Evolutionary conservation across 2,329 filamentous ascomycete genomes (phyloP).

Genomic region (Paracamarosporium sp.): DNA sequence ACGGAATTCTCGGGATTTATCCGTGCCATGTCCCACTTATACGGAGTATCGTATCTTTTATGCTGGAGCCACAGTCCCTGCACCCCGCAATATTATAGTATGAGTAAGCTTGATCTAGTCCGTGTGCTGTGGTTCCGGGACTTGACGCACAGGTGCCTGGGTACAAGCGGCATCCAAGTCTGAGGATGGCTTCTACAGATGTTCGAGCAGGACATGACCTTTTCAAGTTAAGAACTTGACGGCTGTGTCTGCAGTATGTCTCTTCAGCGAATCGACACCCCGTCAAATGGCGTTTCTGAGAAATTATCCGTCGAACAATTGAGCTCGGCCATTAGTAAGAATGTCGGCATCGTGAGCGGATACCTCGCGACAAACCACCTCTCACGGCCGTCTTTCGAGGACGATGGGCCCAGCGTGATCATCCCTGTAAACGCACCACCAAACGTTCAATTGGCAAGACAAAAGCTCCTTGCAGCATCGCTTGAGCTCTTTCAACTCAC

Average conservation of each 20-base stretch:
- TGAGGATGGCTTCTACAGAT: slow-evolving; percentile 6
- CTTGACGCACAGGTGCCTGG: slow-evolving; percentile 5
- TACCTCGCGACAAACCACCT: slow-evolving; percentile 7
- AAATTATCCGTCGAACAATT: slow-evolving; percentile 6
- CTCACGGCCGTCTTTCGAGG: slow-evolving; percentile 7
- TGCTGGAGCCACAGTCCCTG: no score
- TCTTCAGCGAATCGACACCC: slow-evolving; percentile 6
- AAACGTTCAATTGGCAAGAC: slow-evolving; percentile 1
- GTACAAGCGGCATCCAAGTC: slow-evolving; percentile 2
- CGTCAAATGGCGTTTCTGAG: slow-evolving; percentile 5
- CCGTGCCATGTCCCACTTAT: slow-evolving; percentile 6
- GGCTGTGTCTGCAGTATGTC: slow-evolving; percentile 6
- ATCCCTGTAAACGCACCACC: slow-evolving; percentile 3
- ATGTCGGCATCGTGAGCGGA: slow-evolving; percentile 9
- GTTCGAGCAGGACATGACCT: slow-evolving; percentile 4
- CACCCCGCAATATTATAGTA: not conserved
- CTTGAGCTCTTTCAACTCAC: slow-evolving; percentile 8
- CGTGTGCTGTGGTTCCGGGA: slow-evolving; percentile 4
- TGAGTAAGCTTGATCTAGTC: slow-evolving; percentile 4
- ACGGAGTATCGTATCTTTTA: no score
- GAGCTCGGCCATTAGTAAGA: slow-evolving; percentile 5
- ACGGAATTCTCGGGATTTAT: slow-evolving; percentile 10
- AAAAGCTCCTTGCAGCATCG: slow-evolving; percentile 3
- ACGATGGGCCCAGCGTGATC: slow-evolving; percentile 8
- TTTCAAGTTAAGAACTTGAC: slow-evolving; percentile 4